Base-by-base conservation (phyloP, 345 rosid genomes). In the Gynandropsis gynandra region DNA sequence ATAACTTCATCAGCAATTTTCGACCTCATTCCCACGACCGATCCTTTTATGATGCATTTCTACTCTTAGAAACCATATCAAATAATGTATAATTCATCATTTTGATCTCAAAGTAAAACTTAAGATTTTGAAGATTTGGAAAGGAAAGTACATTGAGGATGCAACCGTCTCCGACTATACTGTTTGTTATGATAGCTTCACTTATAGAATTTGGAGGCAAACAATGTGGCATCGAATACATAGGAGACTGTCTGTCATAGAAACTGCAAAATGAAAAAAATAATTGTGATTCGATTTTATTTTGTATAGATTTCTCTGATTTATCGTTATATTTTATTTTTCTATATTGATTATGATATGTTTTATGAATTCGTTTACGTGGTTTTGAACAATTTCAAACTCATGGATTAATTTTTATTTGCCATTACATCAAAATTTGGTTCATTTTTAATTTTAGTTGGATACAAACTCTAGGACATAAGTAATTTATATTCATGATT, bases 111-210 rank as follows among this genome's bases (percentile, higher is more conserved):
- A 46, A 17, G 40, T 33, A 24, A 43, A 21, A 10, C 54, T 58
- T 52, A 39, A 54, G 24, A 40, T 65, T 51, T 4, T 56, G 52
- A 17, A 24, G 35, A 35, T 48, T 45, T 43, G 17, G 16, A 24
- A 20, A 49, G 54, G 39, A 44, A 62, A 80, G 71, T 79, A 85
- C 95, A 66, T 80, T 57, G 62, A 85, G 73, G 49, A 77, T 70
- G 77, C 97, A 85, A 13, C 93, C 97, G 56, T 82, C 87, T 61
- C 87, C 93, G 14, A 89, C 70, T 2, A 83, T 73, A 61, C 83
- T 74, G 20, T 85, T 70, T 32, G 67, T 65, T 52, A 89, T 76
- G 18, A 70, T 52, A 16, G 85, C 88, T 54, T 72, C 85, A 32
- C 56, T 62, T 43, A 81, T 50, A 15, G 64, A 42, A 49, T 74